Evolutionary conservation across 2,329 filamentous ascomycete species (phyloP), one percentile per base, ranked within the genome.

Genomic region (Diplocarpon mali): DNA sequence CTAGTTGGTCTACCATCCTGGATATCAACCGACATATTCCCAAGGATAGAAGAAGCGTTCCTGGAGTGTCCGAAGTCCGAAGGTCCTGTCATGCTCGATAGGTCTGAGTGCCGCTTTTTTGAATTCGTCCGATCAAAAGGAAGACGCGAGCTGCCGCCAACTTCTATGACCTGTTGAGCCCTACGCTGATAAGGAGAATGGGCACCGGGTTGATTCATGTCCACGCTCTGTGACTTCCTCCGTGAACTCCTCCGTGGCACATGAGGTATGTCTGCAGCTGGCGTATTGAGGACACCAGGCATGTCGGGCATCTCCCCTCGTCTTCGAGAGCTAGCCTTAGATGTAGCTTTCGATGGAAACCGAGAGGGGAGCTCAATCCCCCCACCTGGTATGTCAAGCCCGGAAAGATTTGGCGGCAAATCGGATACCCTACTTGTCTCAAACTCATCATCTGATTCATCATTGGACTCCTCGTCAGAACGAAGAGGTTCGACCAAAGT

Each of bases 161-260:
- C 16, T 16, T 64, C 55, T 2, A 60, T 11, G 1, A 54, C 57
- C 12, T 34, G 37, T 37, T 57, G 48, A 17, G 48, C 38, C 8
- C 41, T 48, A 36, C 59, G 51, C 12, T 49, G 41, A 12, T 38
- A 38, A 5, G 48, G 42, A n/a, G 48, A 50, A 5, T 48, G 37
- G 3, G 45, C 16, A 8, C 37, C 41, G 1, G 46, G 38, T 14
- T 40, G 30, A 20, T 49, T 51, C 11, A 58, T 32, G 40, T 58
- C 57, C 11, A 54, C 47, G 29, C 46, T 57, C 39, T 60, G 55
- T 4, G 60, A 61, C 38, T 56, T 54, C 32, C 81, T 72, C 59
- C 78, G 79, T 0, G 84, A 88, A 59, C 81, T 87, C 64, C 82
- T 86, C 27, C 83, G 72, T 2, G 85, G 83, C 28, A 88, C 73